A percentile compares a stretch with the other conserved stretches of the same genome.
Evolutionary conservation across 2,329 filamentous ascomycete genomes (phyloP).

Genomic region (Fusarium domesticum): DNA sequence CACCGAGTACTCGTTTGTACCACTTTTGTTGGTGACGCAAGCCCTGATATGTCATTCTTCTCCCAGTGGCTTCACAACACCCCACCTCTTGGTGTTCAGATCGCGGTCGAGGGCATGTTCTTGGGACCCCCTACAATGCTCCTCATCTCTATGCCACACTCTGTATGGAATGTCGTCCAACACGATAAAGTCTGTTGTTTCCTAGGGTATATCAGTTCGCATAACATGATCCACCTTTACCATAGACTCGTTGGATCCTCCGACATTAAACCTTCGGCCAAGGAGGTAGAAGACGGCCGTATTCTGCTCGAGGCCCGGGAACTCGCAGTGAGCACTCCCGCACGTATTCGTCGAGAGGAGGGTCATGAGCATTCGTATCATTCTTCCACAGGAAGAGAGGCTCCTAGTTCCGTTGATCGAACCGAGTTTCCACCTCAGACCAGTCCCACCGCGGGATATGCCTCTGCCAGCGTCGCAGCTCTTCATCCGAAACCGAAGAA

Average conservation of each 20-base stretch:
- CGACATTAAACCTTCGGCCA: constrained; percentile 44
- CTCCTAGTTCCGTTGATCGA: constrained; percentile 22
- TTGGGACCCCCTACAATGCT: constrained; percentile 64
- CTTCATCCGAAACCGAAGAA: constrained; percentile 33
- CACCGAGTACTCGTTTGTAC: constrained; percentile 63
- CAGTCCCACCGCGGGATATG: constrained; percentile 24
- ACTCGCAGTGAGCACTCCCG: constrained; percentile 37
- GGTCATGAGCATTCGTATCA: constrained; percentile 26
- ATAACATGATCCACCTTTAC: constrained; percentile 65
- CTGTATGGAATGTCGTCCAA: constrained; percentile 62
- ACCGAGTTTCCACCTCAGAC: constrained; percentile 27
- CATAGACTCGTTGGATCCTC: constrained; percentile 52
- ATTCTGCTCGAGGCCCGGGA: constrained; percentile 55
- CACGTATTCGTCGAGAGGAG: constrained; percentile 31
- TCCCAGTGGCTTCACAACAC: constrained; percentile 63
- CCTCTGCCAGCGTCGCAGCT: constrained; percentile 20
- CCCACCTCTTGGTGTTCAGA: constrained; percentile 54
- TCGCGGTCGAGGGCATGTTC: constrained; percentile 66
- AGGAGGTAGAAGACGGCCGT: constrained; percentile 55
- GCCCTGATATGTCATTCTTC: constrained; percentile 63
- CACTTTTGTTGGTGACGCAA: constrained; percentile 63
- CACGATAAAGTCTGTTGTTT: constrained; percentile 66
- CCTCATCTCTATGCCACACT: constrained; percentile 62
- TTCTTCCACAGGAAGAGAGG: constrained; percentile 25
- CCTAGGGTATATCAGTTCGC: constrained; percentile 62